These are phyloP conservation scores for Saccharomyces hybrid DNA, from an alignment of 1,139 yeast genomes.

Conservation along the genomic window DNA sequence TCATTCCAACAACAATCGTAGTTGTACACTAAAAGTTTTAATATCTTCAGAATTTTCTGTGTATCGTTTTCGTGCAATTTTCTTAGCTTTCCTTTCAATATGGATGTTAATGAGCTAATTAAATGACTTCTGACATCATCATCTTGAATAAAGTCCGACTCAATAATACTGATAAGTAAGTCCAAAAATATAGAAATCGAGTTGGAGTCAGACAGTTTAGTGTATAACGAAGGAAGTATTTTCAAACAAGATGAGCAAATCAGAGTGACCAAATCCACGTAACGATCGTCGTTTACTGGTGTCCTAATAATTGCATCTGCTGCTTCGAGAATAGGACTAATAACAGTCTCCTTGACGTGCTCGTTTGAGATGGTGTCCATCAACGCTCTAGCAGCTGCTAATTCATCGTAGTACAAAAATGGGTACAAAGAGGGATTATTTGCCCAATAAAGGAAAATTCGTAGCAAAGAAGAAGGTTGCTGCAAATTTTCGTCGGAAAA, in stretches of 20 bases:
- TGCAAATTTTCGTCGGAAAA: slow-evolving; percentile 76
- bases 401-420: slow-evolving; percentile 52
- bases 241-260: slow-evolving; percentile 49
- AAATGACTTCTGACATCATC: slow-evolving; percentile 49
- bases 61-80: slow-evolving; percentile 51
- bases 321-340: slow-evolving; percentile 52
- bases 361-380: slow-evolving; percentile 47
- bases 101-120: slow-evolving; percentile 51
- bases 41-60: slow-evolving; percentile 50
- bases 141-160: slow-evolving; percentile 53
- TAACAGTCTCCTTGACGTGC: slow-evolving; percentile 62
- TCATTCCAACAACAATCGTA: slow-evolving; percentile 50
- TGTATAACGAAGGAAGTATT: slow-evolving; percentile 46
- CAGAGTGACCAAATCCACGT: slow-evolving; percentile 44
- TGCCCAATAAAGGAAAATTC: slow-evolving; percentile 60
- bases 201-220: slow-evolving; percentile 38
- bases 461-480: slow-evolving; percentile 72
- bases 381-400: slow-evolving; percentile 49
- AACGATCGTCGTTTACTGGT: slow-evolving; percentile 38
- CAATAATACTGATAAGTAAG: slow-evolving; percentile 48
- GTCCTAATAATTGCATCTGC: slow-evolving; percentile 41
- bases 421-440: slow-evolving; percentile 42
- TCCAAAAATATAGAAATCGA: slow-evolving; percentile 49
- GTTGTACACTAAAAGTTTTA: slow-evolving; percentile 46
- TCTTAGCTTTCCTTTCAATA: slow-evolving; percentile 53